Evolutionary conservation across 2,329 filamentous ascomycete species (phyloP).

Genomic region (Drechslerella coelobrocha): DNA sequence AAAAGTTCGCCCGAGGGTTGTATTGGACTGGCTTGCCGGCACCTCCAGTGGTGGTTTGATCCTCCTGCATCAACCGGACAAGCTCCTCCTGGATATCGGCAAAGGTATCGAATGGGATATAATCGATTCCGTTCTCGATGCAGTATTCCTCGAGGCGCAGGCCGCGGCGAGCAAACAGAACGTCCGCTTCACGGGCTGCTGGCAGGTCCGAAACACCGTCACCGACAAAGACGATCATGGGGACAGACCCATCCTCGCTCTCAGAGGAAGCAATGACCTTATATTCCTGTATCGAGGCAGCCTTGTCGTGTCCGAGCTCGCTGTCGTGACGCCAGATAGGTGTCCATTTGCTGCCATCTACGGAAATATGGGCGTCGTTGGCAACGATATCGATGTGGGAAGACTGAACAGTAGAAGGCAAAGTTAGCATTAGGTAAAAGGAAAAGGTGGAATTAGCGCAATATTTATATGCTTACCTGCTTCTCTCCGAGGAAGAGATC

Average conservation of each 20-base stretch:
- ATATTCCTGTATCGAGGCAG: constrained; percentile 69
- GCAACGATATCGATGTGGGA: constrained; percentile 71
- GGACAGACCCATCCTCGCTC: constrained; percentile 68
- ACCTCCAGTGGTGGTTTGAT: constrained; percentile 68
- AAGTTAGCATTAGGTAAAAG: neutral
- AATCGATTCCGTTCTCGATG: constrained; percentile 67
- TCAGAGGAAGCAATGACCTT: constrained; percentile 64
- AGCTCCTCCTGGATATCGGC: constrained; percentile 70
- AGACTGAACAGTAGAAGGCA: constrained; percentile 56
- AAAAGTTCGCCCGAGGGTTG: constrained; percentile 73
- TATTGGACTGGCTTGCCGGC: constrained; percentile 67
- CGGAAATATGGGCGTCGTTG: constrained; percentile 69
- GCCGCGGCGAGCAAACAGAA: constrained; percentile 71
- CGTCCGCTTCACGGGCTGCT: constrained; percentile 70
- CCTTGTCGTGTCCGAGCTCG: constrained; percentile 72
- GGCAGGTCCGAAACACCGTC: constrained; percentile 73
- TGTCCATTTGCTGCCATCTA: constrained; percentile 69
- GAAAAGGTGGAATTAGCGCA: neutral
- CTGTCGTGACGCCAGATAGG: constrained; percentile 72
- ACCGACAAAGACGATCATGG: constrained; percentile 73
- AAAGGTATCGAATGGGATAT: constrained; percentile 71
- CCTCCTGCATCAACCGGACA: constrained; percentile 66
- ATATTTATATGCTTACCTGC: constrained; percentile 54
- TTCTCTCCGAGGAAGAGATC: constrained; percentile 71
- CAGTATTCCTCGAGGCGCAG: constrained; percentile 72